These are phyloP conservation scores for Colletotrichum sp. DNA, from an alignment of 2,329 filamentous ascomycete genomes.

Conservation along the genomic window DNA sequence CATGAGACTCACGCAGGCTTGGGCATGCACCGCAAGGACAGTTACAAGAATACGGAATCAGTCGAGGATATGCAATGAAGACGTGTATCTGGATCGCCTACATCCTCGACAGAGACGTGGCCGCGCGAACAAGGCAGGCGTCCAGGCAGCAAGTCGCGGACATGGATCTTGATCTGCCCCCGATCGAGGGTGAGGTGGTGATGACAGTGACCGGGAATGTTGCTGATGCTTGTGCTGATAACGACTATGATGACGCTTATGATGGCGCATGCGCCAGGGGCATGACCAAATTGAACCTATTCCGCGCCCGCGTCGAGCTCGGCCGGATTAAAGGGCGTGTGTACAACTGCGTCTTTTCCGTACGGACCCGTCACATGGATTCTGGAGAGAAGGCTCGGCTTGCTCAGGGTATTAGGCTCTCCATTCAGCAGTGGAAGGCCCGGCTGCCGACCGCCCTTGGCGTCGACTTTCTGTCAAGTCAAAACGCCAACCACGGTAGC, in stretches of 20 bases:
- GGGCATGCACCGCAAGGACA: neutral
- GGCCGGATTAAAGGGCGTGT: neutral
- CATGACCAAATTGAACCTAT: neutral
- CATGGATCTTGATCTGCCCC: neutral
- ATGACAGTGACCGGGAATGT: neutral
- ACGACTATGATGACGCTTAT: neutral
- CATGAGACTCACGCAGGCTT: neutral
- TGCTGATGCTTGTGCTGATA: neutral
- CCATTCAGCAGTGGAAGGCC: neutral
- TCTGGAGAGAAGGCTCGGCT: neutral
- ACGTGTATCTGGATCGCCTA: neutral
- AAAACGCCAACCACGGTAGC: fast-evolving
- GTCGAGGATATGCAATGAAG: neutral
- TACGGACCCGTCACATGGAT: neutral
- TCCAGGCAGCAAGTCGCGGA: neutral
- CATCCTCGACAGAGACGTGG: neutral
- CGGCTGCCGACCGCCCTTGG: neutral
- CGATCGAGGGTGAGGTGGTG: neutral
- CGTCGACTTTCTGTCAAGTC: neutral
- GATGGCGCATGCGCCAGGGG: too few species aligned
- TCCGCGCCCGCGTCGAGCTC: neutral
- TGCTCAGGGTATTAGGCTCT: neutral
- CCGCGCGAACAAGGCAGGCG: neutral
- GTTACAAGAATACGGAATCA: neutral
- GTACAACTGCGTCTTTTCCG: neutral